phyloP scores from a whole-genome alignment of 2,329 filamentous ascomycete species.

The Fusarium falciforme region DNA sequence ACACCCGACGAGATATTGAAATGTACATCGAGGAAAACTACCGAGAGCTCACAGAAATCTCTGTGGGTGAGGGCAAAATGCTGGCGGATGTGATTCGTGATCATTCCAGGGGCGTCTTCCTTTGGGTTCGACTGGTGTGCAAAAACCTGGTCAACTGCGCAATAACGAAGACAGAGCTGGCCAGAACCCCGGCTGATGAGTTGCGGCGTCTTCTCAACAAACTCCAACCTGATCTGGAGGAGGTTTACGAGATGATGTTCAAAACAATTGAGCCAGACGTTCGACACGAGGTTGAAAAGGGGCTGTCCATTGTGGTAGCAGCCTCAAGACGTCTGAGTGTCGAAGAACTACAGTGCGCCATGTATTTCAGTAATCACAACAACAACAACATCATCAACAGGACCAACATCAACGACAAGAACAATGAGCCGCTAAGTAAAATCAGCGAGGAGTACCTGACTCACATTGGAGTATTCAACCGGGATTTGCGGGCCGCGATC shows the following conservation, averaged over 20 bases:
- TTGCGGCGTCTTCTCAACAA: too few relatives aligned
- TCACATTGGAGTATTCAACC: neutral
- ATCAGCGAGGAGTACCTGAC: too few relatives aligned
- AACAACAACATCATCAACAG: too few relatives aligned
- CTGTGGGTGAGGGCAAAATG: neutral
- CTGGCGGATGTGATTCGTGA: too few relatives aligned
- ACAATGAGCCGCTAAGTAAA: too few relatives aligned
- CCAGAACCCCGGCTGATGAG: too few relatives aligned
- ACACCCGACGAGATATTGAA: neutral
- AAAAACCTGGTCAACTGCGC: neutral
- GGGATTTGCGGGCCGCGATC: accelerated
- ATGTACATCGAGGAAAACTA: neutral
- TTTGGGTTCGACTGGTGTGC: neutral
- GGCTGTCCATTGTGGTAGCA: neutral
- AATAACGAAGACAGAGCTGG: too few relatives aligned
- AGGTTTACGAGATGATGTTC: neutral
- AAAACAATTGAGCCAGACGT: neutral
- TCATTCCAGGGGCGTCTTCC: neutral
- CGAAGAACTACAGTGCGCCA: neutral
- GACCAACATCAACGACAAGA: too few relatives aligned
- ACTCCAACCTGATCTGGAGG: neutral
- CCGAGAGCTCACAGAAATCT: neutral
- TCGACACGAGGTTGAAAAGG: neutral
- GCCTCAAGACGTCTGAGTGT: neutral
- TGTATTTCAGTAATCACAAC: too few relatives aligned